These are phyloP conservation scores for Cryptococcus sp. DNA, from an alignment of 1,284 basidiomycete species.

Conservation along the genomic window DNA sequence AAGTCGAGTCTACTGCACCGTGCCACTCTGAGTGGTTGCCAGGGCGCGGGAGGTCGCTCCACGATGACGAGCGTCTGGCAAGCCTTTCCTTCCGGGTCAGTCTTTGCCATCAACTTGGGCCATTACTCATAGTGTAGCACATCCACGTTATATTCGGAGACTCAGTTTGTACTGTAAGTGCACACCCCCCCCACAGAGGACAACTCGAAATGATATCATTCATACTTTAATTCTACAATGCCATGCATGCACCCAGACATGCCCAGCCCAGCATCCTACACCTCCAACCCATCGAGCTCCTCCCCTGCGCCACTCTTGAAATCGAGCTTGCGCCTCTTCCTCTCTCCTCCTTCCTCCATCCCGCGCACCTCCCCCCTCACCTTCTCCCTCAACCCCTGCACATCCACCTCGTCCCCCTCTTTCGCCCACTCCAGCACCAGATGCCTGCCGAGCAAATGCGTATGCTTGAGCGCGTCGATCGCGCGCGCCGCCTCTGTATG, in stretches of 20 bases:
- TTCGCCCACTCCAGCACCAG: slow-evolving; percentile 92
- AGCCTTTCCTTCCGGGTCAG: no score
- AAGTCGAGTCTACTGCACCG: no score
- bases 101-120: no score
- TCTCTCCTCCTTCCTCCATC: slow-evolving; percentile 27
- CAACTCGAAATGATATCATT: no score
- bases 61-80: no score
- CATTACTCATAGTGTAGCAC: no score
- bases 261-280: not conserved
- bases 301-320: slow-evolving; percentile 25
- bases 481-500: slow-evolving; percentile 83
- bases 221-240: not conserved
- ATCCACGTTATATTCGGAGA: no score
- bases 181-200: no score
- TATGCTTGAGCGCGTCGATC: slow-evolving; percentile 78
- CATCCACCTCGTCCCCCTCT: slow-evolving; percentile 61
- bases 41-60: no score
- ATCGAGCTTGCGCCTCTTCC: slow-evolving; percentile 47
- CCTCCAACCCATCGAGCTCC: slow-evolving; percentile 38
- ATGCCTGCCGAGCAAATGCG: slow-evolving; percentile 92
- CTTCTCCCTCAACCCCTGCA: slow-evolving; percentile 72
- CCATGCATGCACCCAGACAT: not conserved
- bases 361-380: slow-evolving; percentile 50
- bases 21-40: no score
- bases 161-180: no score